Conservation (phyloP, 148 eudicot species). For the Selenicereus undatus region DNA sequence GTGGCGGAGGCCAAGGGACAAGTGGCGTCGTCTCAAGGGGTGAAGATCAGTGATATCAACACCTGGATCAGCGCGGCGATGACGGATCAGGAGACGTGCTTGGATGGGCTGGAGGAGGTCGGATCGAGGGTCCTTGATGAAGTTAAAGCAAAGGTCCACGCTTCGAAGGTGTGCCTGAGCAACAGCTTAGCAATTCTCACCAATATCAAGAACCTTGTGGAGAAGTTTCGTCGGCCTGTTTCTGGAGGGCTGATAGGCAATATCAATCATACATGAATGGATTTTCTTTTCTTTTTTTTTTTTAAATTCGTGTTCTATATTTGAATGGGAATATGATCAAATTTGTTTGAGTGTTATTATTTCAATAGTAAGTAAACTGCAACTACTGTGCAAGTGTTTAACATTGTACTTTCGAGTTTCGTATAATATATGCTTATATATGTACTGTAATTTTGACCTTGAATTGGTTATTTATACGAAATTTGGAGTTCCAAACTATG, state of each 20-base stretch:
- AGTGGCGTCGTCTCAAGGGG: not conserved
- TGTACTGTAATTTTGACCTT: too few relatives aligned
- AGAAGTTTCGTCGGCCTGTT: not conserved
- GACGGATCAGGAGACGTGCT: not conserved
- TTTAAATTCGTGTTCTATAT: not conserved
- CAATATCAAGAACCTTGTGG: not conserved
- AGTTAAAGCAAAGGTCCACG: not conserved
- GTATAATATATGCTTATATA: too few relatives aligned
- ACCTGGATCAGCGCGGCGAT: constrained; percentile 5
- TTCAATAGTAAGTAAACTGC: too few relatives aligned
- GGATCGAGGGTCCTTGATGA: not conserved
- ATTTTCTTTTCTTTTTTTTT: too few relatives aligned
- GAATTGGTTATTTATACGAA: too few relatives aligned
- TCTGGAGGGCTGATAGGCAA: not conserved
- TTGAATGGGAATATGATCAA: not conserved
- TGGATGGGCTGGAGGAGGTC: constrained; percentile 3
- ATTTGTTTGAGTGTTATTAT: too few relatives aligned
- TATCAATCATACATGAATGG: not conserved
- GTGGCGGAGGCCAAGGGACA: not conserved
- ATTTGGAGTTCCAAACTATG: too few relatives aligned
- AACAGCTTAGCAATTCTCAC: not conserved
- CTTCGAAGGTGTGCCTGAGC: not conserved
- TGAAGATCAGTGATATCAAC: constrained; percentile 8
- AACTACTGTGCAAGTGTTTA: too few relatives aligned
- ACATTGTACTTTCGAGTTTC: too few relatives aligned